Percentiles rank a stretch among this genome's conserved stretches.
Evolutionary conservation across 1,284 basidiomycete species (phyloP).

Genomic region (Phlebopus sp.): DNA sequence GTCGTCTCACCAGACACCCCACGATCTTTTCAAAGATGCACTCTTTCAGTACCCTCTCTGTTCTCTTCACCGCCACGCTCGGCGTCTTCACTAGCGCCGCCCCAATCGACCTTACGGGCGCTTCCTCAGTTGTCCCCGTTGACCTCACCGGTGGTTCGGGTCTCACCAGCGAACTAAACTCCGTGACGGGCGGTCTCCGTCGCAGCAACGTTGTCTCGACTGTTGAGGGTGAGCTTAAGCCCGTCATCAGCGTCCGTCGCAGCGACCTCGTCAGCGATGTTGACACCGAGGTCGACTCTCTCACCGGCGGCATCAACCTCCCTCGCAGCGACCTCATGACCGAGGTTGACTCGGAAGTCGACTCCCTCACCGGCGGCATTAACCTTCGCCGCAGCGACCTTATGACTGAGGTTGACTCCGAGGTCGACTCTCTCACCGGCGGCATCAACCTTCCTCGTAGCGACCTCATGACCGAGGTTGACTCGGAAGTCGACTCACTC

Average conservation of each 20-base stretch:
- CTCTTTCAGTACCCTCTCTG: conserved; percentile 41
- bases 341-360: background rate
- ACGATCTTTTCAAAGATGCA: conserved; percentile 47
- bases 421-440: background rate
- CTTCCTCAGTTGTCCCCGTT: conserved; percentile 10
- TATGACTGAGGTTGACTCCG: conserved; percentile 1
- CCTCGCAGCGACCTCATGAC: conserved; percentile 1
- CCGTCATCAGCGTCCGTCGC: background rate
- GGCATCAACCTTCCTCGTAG: conserved; percentile 4
- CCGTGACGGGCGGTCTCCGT: conserved; percentile 5
- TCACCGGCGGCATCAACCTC: background rate
- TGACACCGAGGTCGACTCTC: background rate
- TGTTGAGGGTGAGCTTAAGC: no score
- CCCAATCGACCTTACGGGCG: conserved; percentile 23
- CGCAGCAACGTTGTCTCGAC: conserved; percentile 1
- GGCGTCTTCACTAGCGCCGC: conserved; percentile 20
- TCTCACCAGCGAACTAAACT: conserved; percentile 6
- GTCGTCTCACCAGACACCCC: conserved; percentile 23
- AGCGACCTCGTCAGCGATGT: background rate
- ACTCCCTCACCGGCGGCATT: background rate
- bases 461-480: no score
- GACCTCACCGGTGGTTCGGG: background rate
- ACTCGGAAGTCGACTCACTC: no score
- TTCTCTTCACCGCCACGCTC: conserved; percentile 40
- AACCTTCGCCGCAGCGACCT: background rate